These are phyloP conservation scores for Cladosporium sp. DNA, from an alignment of 2,329 filamentous ascomycete genomes.

Conservation along the genomic window DNA sequence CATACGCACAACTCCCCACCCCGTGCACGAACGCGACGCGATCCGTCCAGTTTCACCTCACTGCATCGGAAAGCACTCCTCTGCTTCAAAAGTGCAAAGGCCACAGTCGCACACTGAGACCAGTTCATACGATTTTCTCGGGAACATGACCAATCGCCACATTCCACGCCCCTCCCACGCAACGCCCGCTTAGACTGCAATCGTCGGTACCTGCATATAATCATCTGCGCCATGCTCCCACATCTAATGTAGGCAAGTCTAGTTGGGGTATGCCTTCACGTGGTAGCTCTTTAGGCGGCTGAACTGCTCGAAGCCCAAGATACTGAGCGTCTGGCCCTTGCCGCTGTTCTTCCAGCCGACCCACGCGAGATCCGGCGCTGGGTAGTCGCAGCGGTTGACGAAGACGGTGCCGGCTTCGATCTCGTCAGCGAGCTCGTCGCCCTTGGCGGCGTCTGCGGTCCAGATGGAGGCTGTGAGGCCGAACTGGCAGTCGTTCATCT, in stretches of 20 bases:
- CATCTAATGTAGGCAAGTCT: not conserved
- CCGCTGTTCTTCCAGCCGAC: constrained; percentile 98
- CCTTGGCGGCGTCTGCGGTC: constrained; percentile 81
- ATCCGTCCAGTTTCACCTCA: constrained; percentile 15
- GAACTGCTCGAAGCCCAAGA: constrained; percentile 92
- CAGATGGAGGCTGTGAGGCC: constrained; percentile 95
- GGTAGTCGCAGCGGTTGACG: constrained; percentile 91
- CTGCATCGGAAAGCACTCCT: not conserved
- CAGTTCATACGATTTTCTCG: not conserved
- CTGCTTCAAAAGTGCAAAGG: not conserved
- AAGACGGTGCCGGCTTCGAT: constrained; percentile 95
- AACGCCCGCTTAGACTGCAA: not conserved
- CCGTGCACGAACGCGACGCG: constrained; percentile 15
- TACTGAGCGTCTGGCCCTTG: constrained; percentile 84
- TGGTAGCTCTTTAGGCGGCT: constrained; percentile 96
- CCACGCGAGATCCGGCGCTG: constrained; percentile 65
- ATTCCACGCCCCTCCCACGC: constrained; percentile 21
- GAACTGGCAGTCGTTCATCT: constrained; percentile 96
- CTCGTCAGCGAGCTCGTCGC: constrained; percentile 73
- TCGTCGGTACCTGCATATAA: constrained; percentile 12
- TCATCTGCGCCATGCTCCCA: not conserved
- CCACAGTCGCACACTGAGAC: constrained; percentile 17
- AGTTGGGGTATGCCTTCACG: constrained; percentile 74
- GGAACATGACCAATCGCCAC: constrained; percentile 13
- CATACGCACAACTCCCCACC: constrained; percentile 16